Evolutionary conservation across 805 yeast genomes (phyloP).

Genomic region (Henningerozyma blattae): DNA sequence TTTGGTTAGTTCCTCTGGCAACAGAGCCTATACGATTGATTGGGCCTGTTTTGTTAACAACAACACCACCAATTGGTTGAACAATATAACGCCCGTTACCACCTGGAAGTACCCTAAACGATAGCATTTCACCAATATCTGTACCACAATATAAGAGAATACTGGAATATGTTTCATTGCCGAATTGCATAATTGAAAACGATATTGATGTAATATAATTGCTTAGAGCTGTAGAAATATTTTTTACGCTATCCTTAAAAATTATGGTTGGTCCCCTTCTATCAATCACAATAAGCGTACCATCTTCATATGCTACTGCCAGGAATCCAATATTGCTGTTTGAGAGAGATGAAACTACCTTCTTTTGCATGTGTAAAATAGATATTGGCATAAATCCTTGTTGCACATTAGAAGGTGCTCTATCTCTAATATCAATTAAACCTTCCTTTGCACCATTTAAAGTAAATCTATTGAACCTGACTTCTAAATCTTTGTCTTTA

Average conservation of each 20-base stretch:
- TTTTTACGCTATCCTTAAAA: conserved; percentile 26
- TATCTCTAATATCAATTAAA: conserved; percentile 38
- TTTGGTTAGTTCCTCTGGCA: conserved; percentile 45
- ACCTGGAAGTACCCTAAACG: conserved; percentile 55
- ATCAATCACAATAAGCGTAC: conserved; percentile 67
- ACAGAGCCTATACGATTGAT: conserved; percentile 48
- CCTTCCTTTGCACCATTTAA: conserved; percentile 9
- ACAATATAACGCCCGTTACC: conserved; percentile 50
- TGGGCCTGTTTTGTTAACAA: conserved; percentile 35
- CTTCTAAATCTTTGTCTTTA: conserved; percentile 7
- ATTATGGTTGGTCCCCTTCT: conserved; percentile 69
- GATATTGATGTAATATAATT: conserved; percentile 46
- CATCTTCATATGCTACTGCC: conserved; percentile 65
- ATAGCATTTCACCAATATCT: conserved; percentile 53
- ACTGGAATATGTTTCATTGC: conserved; percentile 60
- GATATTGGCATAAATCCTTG: conserved; percentile 55
- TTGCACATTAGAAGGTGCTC: conserved; percentile 37
- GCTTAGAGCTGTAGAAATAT: conserved; percentile 16
- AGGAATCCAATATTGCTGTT: conserved; percentile 76
- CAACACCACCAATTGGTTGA: conserved; percentile 35
- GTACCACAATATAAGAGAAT: conserved; percentile 69
- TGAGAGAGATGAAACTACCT: conserved; percentile 44
- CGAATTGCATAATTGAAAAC: conserved; percentile 59
- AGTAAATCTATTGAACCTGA: conserved; percentile 17
- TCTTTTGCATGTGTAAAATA: conserved; percentile 29